Evolutionary conservation across 1,284 basidiomycete genomes (phyloP), one percentile per base, ranked within the genome.

Genomic region (Microbotryum lychnidis-dioicae): DNA sequence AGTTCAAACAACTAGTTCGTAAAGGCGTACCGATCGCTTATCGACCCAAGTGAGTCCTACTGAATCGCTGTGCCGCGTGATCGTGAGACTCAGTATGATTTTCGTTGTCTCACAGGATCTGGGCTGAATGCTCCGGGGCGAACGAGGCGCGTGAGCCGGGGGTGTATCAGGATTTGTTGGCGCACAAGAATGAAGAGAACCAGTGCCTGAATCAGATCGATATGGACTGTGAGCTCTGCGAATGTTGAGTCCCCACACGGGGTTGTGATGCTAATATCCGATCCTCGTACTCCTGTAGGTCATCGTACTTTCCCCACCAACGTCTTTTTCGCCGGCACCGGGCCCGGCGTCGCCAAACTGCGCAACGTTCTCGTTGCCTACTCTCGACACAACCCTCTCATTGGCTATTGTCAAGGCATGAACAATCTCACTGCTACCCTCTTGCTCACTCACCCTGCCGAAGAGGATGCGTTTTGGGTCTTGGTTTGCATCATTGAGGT

Each of bases 391-490:
- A 75, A 77, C 50, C 75, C 75, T 0, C 64, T 66, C 20, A 73
- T 74, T 8, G 77, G 77, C 31, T 78, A 66, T 70, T 91, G 89
- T 69, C 87, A 91, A 76, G 91, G 91, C 52, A 94, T 97, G 91
- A 97, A 97, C 74, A 83, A 94, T 72, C 74, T 98, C 57, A 89
- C 92, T 0, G 97, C 94, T 2, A 97, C 93, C 0, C 80, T 98
- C 1, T 81, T 98, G 3, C 81, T 98, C 3, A 91, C 92, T 0
- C 87, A 94, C 68, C 90, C 92, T 2, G 87, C 90, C 69, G 88
- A 94, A 76, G 92, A 97, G 77, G 91, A 96, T 65, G 94, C 94
- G 0, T 98, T 97, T 73, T 98, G 93, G 94, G 87, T 89, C 21
- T 84, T 97, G 12, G 80, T 85, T 1, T 90, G 90, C 29, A 87